Evolutionary conservation across 169 alveolate species (phyloP), one percentile per base, ranked within the genome.

Genomic region (Plasmodium cynomolgi): DNA sequence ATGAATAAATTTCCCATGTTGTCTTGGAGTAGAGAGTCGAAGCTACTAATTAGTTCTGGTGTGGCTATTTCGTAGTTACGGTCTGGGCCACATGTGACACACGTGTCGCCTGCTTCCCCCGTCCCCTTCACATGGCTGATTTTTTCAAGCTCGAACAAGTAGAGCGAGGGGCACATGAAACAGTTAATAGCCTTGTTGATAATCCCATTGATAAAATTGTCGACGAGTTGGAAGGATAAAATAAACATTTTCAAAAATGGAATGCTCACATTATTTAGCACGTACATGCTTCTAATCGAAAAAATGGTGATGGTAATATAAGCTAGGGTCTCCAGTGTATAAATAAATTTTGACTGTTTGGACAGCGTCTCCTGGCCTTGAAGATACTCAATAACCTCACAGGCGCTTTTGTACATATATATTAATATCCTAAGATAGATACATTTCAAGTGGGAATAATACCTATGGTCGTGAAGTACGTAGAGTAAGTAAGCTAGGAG

Each of bases 121-220:
- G 15, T 34, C 77, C 39, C 0, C 2, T 68, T 7, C 39, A 15
- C 17, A 23, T 68, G 5, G 17, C 39, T 26, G 15, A 90, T 80
- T 26, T 39, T 62, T 34, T 79, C 58, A n/a, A 90, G 56, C 31
- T 80, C 47, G 54, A 90, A 90, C 47, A 90, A 29, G 82, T 90
- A 90, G 20, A 90, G 82, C 20, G 94, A 90, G 6, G 94, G 94
- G 23, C 94, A 90, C 74, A 90, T 26, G 83, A 90, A 71, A 9
- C 94, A 90, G 9, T 90, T 90, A 17, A 90, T 41, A 20, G 94
- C 88, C 71, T 90, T 90, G 72, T 81, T 90, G 11, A 81, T 54
- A 23, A 90, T 26, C 71, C 73, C 94, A 9, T 90, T 90, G 44
- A 90, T 90, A 80, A 58, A 90, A 62, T 80, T 81, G 17, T 90